phyloP scores from a whole-genome alignment of 495 filamentous ascomycete genomes.

The Aspergillus mulundensis region DNA sequence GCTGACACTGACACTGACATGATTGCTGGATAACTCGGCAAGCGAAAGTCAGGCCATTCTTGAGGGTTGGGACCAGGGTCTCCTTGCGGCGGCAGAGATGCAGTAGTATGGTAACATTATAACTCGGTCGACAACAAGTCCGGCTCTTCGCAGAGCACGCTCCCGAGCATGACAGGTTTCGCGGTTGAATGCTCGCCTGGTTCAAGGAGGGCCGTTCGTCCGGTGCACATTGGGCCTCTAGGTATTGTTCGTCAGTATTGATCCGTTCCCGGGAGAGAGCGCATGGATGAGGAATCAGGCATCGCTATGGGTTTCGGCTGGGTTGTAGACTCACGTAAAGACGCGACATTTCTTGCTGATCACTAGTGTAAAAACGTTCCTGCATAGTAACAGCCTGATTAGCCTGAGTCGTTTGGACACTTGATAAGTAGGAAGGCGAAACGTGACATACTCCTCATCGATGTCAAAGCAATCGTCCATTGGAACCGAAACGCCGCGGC shows the following conservation, averaged over 20 bases:
- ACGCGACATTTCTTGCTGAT: slow-evolving; percentile 10
- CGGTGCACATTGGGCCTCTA: slow-evolving; percentile 10
- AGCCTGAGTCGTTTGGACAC: not conserved
- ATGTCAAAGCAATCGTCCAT: slow-evolving; percentile 10
- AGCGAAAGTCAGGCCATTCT: no score
- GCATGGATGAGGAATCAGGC: no score
- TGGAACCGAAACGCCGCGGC: slow-evolving; percentile 4
- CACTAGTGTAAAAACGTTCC: slow-evolving; percentile 7
- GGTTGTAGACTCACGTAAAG: slow-evolving; percentile 7
- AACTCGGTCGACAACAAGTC: not conserved
- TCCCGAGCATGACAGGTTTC: slow-evolving; percentile 4
- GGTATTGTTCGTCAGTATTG: not conserved
- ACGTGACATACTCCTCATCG: slow-evolving; percentile 7
- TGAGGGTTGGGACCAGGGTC: no score
- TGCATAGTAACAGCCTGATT: not conserved
- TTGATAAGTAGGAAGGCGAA: not conserved
- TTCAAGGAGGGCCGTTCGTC: slow-evolving; percentile 19
- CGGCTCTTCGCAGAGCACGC: slow-evolving; percentile 10
- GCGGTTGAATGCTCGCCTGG: slow-evolving; percentile 33
- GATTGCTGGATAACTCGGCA: no score
- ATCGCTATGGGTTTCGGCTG: not conserved
- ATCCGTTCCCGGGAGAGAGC: no score
- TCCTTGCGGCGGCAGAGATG: no score
- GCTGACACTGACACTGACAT: no score
- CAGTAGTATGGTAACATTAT: not conserved